Conservation (phyloP, 257 asterid species). For the Jasminum sambac region DNA sequence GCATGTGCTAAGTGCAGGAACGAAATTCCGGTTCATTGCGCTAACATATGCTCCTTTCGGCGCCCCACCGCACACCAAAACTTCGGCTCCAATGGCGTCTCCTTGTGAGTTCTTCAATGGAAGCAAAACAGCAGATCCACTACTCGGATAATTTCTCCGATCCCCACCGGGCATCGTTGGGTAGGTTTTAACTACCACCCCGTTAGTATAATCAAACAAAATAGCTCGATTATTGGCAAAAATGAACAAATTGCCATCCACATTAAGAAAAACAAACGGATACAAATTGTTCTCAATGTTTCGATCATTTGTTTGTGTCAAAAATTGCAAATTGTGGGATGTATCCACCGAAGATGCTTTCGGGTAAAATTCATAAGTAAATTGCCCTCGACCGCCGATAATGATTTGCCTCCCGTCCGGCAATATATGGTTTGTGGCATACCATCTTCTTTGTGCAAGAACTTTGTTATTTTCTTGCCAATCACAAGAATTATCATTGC, state of each 20-base stretch:
- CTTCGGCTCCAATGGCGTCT: conserved; percentile 24
- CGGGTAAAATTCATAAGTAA: conserved; percentile 47
- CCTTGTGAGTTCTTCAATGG: conserved; percentile 33
- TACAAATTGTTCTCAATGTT: conserved; percentile 42
- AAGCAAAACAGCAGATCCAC: conserved; percentile 54
- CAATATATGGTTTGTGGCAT: conserved; percentile 43
- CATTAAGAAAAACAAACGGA: conserved; percentile 55
- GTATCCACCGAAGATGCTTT: conserved; percentile 11
- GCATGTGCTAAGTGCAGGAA: conserved; percentile 41
- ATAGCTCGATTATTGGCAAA: conserved; percentile 53
- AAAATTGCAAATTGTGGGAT: conserved; percentile 32
- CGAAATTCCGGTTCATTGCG: conserved; percentile 31
- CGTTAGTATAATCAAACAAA: conserved; percentile 32
- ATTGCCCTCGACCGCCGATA: conserved; percentile 46
- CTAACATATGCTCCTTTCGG: conserved; percentile 33
- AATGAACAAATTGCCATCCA: conserved; percentile 50
- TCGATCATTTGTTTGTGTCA: conserved; percentile 34
- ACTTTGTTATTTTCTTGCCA: conserved; percentile 43
- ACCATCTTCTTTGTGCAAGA: conserved; percentile 41
- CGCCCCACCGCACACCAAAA: conserved; percentile 50
- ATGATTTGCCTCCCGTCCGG: conserved; percentile 42
- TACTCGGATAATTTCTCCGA: conserved; percentile 55
- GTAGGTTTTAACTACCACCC: conserved; percentile 31
- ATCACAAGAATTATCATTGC: conserved; percentile 37
- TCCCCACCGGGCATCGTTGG: conserved; percentile 50